phyloP scores from a whole-genome alignment of 2,329 filamentous ascomycete species.

The Xylaria polymorpha region DNA sequence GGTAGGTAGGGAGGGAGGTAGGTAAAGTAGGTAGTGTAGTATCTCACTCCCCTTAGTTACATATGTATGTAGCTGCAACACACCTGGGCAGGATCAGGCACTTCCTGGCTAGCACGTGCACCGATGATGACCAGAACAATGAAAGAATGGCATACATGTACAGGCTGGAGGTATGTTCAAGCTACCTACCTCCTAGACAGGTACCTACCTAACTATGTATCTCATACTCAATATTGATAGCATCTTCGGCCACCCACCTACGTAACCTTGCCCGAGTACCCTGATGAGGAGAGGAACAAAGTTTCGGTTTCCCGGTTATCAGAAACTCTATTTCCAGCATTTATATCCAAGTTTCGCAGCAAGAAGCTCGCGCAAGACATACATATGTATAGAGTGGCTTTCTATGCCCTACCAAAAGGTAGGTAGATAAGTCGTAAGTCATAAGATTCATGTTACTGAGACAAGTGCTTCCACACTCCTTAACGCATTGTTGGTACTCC shows the following conservation, averaged over 20 bases:
- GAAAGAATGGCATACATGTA: conserved; percentile 4
- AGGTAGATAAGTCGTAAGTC: no score
- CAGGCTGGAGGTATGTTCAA: not conserved
- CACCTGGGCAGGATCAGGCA: conserved; percentile 14
- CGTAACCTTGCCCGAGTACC: not conserved
- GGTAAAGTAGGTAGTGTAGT: not conserved
- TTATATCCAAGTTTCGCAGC: not conserved
- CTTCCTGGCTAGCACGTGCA: conserved; percentile 26
- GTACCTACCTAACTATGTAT: not conserved
- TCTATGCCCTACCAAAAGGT: not conserved
- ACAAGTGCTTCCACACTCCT: not conserved
- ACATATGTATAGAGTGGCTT: not conserved
- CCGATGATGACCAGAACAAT: conserved; percentile 23
- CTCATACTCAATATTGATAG: not conserved
- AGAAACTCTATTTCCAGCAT: not conserved
- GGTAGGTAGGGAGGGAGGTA: no score
- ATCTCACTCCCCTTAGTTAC: not conserved
- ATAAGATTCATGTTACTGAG: not conserved
- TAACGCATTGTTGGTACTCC: not conserved
- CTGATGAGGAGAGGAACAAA: not conserved
- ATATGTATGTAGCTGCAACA: conserved; percentile 5
- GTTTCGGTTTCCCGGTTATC: not conserved
- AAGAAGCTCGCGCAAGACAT: not conserved
- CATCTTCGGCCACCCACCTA: no score
- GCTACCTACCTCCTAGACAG: not conserved